A percentile compares a stretch with the other conserved stretches of the same genome.
Evolutionary conservation across 2,329 filamentous ascomycete genomes (phyloP).

Genomic region (Chaetomiaceae sp.): DNA sequence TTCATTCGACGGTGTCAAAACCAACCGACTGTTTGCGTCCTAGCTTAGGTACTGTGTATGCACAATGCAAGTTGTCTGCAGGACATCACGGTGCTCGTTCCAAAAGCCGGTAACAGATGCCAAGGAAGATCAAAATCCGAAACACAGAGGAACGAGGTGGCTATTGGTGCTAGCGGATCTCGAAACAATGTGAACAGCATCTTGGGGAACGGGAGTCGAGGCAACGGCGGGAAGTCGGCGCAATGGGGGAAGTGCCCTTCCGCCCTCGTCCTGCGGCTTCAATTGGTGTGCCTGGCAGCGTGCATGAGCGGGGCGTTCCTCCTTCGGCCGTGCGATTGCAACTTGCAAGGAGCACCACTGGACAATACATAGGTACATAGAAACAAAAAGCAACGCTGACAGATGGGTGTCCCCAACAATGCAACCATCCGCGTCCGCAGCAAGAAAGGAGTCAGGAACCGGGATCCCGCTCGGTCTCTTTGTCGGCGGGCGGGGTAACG

Average conservation of each 20-base stretch:
- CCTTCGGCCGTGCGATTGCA: neutral
- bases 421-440: neutral
- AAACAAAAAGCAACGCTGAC: neutral
- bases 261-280: slow-evolving; percentile 9
- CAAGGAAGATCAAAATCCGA: slow-evolving; percentile 11
- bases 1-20: too few species aligned
- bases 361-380: neutral
- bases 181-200: slow-evolving; percentile 3
- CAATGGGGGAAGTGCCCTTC: neutral
- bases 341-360: neutral
- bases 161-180: slow-evolving; percentile 1
- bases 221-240: slow-evolving; percentile 7
- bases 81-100: too few species aligned
- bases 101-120: neutral
- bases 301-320: slow-evolving; percentile 12
- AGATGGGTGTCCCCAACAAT: neutral
- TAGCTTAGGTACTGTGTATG: too few species aligned
- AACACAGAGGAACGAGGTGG: neutral
- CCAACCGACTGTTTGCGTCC: too few species aligned
- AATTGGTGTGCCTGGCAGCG: slow-evolving; percentile 18
- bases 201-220: neutral
- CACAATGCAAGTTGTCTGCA: too few species aligned
- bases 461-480: slow-evolving; percentile 5
- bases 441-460: neutral
- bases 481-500: slow-evolving; percentile 1